Conservation (phyloP, 2,329 filamentous ascomycete genomes). For the Calonectria multiphialidica region DNA sequence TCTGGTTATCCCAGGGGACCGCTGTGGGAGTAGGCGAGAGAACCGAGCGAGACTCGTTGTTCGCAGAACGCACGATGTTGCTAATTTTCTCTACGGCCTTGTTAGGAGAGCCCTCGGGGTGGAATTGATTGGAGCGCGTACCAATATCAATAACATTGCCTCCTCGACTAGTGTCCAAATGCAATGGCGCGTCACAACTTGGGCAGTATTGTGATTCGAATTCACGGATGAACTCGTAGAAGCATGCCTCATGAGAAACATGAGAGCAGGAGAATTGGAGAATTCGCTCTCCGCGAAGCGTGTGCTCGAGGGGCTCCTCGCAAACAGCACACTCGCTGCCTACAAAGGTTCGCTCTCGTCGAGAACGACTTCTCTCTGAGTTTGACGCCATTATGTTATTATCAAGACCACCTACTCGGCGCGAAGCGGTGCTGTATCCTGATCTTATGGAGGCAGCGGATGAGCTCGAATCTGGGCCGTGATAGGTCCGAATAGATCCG, state of each 20-base stretch:
- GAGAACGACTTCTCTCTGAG: conserved; percentile 80
- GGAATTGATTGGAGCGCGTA: conserved; percentile 53
- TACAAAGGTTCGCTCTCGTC: conserved; percentile 94
- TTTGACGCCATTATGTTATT: conserved; percentile 59
- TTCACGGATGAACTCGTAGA: conserved; percentile 98
- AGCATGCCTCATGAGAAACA: conserved; percentile 97
- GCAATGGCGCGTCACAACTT: conserved; percentile 90
- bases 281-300: conserved; percentile 91
- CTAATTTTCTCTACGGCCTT: conserved; percentile 85
- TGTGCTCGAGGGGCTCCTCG: conserved; percentile 96
- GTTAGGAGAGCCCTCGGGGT: conserved; percentile 42
- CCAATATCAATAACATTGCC: conserved; percentile 94
- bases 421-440: conserved; percentile 45
- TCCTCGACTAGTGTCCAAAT: conserved; percentile 91
- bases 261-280: conserved; percentile 97
- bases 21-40: conserved; percentile 70
- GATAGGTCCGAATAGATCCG: conserved; percentile 38
- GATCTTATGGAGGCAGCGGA: conserved; percentile 51
- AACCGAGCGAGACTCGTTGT: conserved; percentile 70
- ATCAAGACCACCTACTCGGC: conserved; percentile 52
- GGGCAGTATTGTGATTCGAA: conserved; percentile 95
- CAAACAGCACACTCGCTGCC: conserved; percentile 96
- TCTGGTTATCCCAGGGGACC: conserved; percentile 74
- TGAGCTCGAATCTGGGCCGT: conserved; percentile 46
- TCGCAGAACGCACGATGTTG: conserved; percentile 86